These are phyloP conservation scores for Imleria badia DNA, from an alignment of 768 basidiomycete genomes.

Conservation along the genomic window DNA sequence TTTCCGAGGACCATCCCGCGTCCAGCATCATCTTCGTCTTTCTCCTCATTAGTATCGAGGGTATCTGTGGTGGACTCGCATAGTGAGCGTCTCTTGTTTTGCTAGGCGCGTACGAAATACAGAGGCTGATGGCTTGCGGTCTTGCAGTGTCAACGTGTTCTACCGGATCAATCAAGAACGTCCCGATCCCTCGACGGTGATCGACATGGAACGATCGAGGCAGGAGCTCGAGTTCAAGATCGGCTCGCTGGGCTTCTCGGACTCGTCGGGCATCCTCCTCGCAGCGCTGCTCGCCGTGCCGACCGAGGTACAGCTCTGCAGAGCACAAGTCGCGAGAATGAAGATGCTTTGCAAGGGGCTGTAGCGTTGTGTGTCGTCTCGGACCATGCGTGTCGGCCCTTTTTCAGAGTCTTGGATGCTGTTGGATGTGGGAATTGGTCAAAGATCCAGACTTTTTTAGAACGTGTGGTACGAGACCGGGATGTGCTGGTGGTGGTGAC, in stretches of 20 bases:
- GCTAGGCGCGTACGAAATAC: background rate
- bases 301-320: slow-evolving; percentile 72
- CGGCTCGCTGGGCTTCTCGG: slow-evolving; percentile 84
- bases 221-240: slow-evolving; percentile 90
- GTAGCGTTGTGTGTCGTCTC: slow-evolving; percentile 23
- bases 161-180: slow-evolving; percentile 79
- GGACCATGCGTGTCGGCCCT: background rate
- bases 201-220: slow-evolving; percentile 56
- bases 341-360: slow-evolving; percentile 69
- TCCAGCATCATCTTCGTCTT: slow-evolving; percentile 66
- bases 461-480: too few species aligned
- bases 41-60: slow-evolving; percentile 80
- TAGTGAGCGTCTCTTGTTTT: slow-evolving; percentile 55
- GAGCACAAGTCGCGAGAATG: slow-evolving; percentile 65
- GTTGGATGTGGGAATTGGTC: too few species aligned
- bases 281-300: slow-evolving; percentile 43
- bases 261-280: slow-evolving; percentile 66
- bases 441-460: too few species aligned
- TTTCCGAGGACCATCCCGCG: slow-evolving; percentile 43
- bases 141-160: slow-evolving; percentile 79
- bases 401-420: background rate
- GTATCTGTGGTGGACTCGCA: slow-evolving; percentile 88
- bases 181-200: slow-evolving; percentile 43
- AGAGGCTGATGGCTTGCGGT: background rate
- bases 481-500: too few species aligned